Conservation (phyloP, 441 rosid species). For the Adansonia madagascariensis region DNA sequence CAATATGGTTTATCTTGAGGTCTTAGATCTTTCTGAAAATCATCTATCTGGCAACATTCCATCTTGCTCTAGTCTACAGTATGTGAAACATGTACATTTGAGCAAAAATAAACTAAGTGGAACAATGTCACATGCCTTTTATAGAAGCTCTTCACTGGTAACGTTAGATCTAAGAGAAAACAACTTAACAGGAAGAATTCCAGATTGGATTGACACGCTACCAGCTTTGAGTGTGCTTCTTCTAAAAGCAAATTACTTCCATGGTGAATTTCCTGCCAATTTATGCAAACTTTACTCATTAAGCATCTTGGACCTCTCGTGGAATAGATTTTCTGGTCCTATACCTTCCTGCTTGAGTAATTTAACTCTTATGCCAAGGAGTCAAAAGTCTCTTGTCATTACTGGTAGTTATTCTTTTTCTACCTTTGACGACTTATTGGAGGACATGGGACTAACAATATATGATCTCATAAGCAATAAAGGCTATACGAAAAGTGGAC, state of each 20-base stretch:
- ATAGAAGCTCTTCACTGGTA: background rate
- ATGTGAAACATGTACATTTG: background rate
- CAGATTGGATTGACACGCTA: background rate
- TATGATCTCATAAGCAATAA: background rate
- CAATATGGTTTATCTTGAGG: background rate
- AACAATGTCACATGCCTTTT: background rate
- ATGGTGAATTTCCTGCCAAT: background rate
- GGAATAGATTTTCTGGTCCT: slow-evolving; percentile 12
- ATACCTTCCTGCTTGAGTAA: slow-evolving; percentile 7
- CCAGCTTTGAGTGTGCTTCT: background rate
- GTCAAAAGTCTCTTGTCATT: background rate
- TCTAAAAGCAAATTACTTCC: background rate
- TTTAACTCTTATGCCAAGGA: background rate
- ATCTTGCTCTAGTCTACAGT: background rate
- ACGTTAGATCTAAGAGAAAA: background rate
- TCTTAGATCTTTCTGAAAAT: slow-evolving; percentile 4
- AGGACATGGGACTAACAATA: background rate
- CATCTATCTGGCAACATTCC: background rate
- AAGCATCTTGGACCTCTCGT: background rate
- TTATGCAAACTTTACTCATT: background rate
- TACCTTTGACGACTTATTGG: background rate
- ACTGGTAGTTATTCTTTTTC: background rate
- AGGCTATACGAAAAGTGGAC: background rate
- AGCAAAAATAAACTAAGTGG: background rate
- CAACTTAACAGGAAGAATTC: background rate